Conservation (phyloP, 2,329 filamentous ascomycete species). For the Dactylellina sp. region DNA sequence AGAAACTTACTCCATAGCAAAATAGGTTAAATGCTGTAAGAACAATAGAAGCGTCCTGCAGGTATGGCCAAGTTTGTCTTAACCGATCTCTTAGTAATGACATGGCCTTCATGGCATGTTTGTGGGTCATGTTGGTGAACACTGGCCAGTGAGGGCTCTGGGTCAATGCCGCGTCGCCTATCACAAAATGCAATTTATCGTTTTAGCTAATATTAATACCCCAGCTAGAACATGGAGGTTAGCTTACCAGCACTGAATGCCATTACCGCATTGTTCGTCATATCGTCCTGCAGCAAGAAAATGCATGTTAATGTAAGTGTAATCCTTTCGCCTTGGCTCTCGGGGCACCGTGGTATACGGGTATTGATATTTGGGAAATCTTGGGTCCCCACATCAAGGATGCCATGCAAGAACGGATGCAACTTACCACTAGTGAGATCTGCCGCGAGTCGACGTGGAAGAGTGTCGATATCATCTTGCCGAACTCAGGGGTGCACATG, state of each 20-base stretch:
- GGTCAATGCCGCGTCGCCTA: constrained; percentile 51
- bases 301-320: constrained; percentile 39
- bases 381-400: neutral
- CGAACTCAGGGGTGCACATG: constrained; percentile 53
- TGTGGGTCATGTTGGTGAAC: constrained; percentile 55
- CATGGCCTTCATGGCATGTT: constrained; percentile 51
- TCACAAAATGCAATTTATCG: neutral
- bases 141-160: constrained; percentile 52
- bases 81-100: constrained; percentile 41
- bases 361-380: no score
- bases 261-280: constrained; percentile 56
- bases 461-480: constrained; percentile 40
- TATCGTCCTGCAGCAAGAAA: constrained; percentile 49
- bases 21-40: constrained; percentile 55
- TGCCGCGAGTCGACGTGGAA: constrained; percentile 54
- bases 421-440: constrained; percentile 53
- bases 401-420: neutral
- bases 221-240: constrained; percentile 12
- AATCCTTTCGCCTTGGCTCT: neutral
- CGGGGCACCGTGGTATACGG: constrained; percentile 6
- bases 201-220: constrained; percentile 5
- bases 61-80: constrained; percentile 41
- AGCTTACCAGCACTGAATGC: constrained; percentile 52
- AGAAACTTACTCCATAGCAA: constrained; percentile 50
- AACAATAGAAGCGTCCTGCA: constrained; percentile 54